Evolutionary conservation across 768 basidiomycete species (phyloP), one percentile per base, ranked within the genome.

Genomic region (Paxillus rubicundulus): DNA sequence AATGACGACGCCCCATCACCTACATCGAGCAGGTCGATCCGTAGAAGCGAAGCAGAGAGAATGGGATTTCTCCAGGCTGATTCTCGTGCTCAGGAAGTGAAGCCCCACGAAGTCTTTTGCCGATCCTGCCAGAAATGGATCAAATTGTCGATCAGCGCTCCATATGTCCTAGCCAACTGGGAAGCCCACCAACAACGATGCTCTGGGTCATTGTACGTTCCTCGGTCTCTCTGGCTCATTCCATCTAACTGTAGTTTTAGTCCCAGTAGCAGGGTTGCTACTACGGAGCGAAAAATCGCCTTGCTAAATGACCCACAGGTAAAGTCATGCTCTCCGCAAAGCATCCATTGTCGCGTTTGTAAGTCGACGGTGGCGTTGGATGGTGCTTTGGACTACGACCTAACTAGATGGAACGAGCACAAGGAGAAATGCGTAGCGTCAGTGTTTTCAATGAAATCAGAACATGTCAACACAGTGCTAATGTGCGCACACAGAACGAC

Each of bases 281-380:
- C 80, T 16, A 79, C 82, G 14, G 82, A 86, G 56, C 76, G 86
- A 52, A 84, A 81, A 67, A 67, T 87, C 33, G 68, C 70, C 48
- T 67, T 89, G 53, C 74, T 86, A 30, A 88, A 86, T 56, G 87
- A 89, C 64, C 60, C 79, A 21, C 82, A 83, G 58, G 85, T 75
- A 39, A 80, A 77, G 65, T 60, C 64, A 0, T 84, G 79, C 61
- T 71, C 77, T 7, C 50, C 73, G 0, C 64, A 64, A 33, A 67
- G 66, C 50, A 78, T 87, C 18, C 71, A 75, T 17, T 89, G 87
- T 66, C 66, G 65, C 14, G 61, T 69, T 9, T 89, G 87, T 66
- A 72, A 72, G 32, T 55, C 49, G n/a, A 68, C 60, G 38, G 71
- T 88, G 46, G 56, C 53, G 10, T 64, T 84, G 45, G 74, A 71